Base-by-base conservation (phyloP, 1,284 basidiomycete species). In the Malassezia equina region DNA sequence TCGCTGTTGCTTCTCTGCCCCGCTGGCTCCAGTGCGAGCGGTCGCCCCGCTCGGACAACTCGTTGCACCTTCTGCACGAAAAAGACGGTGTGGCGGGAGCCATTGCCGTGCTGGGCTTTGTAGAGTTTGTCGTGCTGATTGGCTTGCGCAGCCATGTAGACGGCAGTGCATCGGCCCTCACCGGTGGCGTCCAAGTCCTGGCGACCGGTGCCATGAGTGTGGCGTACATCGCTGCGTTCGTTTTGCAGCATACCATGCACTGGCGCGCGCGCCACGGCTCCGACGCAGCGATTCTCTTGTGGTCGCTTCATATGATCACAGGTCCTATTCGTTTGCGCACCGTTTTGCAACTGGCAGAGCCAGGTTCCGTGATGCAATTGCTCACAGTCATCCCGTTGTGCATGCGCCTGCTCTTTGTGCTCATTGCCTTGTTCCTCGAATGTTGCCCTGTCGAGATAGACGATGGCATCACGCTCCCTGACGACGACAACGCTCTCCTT, bases 261-360 rank as follows among this genome's bases (percentile, higher is more conserved):
- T 82, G 81, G 34, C 83, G 84, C n/a, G 81, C 83, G 0, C 81
- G 84, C 13, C 80, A 81, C 8, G 86, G 90, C 0, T 90, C 88
- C 0, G 81, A 86, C 0, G 74, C 83, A 21, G 76, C 90, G 25
- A 80, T 95, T 21, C 76, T 93, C 47, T 90, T 88, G 76, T 93
- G 87, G 85, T 86, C 90, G 0, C 48, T 80, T 3, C 88, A 90
- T 65, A 52, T 82, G 9, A 27, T 81, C 19, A 77, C 78, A 0
- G 68, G 82, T 1, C 67, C 78, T 4, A 72, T 88, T 23, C 83
- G 84, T 80, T 77, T 83, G 0, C 60, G 68, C 31, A 71, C 65
- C 4, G 19, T 57, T 40, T 33, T 45, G 64, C 36, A 63, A 58
- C 12, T 47, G 43, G 32, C 67, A 9, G 64, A 61, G 24, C 52